These are phyloP conservation scores for Beauveria asiatica DNA, from an alignment of 2,329 filamentous ascomycete species.

Conservation along the genomic window DNA sequence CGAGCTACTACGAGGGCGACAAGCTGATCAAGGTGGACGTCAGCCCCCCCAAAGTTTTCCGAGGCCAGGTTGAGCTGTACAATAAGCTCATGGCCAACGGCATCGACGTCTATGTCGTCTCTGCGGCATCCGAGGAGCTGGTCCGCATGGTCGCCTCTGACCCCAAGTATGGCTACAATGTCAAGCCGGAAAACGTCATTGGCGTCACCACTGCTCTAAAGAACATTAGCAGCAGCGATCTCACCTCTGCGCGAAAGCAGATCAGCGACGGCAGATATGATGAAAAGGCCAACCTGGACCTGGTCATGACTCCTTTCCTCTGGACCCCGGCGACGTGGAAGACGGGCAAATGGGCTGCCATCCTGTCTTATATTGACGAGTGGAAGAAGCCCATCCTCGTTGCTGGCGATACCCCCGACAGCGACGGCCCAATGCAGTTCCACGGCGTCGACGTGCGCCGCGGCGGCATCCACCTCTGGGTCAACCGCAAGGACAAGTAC, in stretches of 20 bases:
- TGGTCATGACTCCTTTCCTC: slow-evolving; percentile 32
- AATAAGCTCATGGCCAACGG: slow-evolving; percentile 33
- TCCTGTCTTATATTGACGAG: slow-evolving; percentile 32
- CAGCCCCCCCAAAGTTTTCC: slow-evolving; percentile 28
- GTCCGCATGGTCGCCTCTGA: slow-evolving; percentile 38
- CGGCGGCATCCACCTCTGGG: slow-evolving; percentile 33
- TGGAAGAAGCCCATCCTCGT: slow-evolving; percentile 35
- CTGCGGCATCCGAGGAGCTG: slow-evolving; percentile 34
- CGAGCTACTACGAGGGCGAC: slow-evolving; percentile 28
- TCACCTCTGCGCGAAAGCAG: slow-evolving; percentile 31
- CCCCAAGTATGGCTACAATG: slow-evolving; percentile 36
- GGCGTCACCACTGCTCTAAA: slow-evolving; percentile 31
- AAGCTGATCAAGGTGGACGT: slow-evolving; percentile 21
- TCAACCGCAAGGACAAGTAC: slow-evolving; percentile 30
- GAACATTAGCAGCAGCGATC: slow-evolving; percentile 19
- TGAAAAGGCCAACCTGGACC: slow-evolving; percentile 28
- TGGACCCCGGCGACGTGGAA: slow-evolving; percentile 36
- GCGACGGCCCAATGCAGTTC: slow-evolving; percentile 36
- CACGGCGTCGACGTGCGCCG: slow-evolving; percentile 33
- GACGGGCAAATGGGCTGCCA: slow-evolving; percentile 34
- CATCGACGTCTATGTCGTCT: slow-evolving; percentile 35
- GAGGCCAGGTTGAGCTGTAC: slow-evolving; percentile 34
- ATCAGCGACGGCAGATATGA: slow-evolving; percentile 29
- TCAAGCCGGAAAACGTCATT: slow-evolving; percentile 34
- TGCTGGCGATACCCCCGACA: slow-evolving; percentile 34